These are phyloP conservation scores for Aspergillus terreus DNA, from an alignment of 2,329 filamentous ascomycete genomes.

Conservation along the genomic window DNA sequence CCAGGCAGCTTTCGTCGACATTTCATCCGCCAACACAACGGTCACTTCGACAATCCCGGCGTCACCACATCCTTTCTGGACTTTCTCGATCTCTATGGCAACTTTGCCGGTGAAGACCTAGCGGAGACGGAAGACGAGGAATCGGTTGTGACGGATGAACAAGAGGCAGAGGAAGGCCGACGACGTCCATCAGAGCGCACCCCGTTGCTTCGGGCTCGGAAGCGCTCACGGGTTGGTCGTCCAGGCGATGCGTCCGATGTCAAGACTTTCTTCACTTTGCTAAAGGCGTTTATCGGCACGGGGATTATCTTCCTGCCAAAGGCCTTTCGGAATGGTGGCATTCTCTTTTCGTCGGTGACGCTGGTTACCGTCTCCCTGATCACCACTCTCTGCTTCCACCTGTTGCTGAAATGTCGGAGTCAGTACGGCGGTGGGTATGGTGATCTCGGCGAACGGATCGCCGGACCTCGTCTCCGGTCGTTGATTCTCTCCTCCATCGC, in stretches of 20 bases:
- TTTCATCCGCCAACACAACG: conserved; percentile 42
- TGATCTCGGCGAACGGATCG: conserved; percentile 65
- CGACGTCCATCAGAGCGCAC: conserved; percentile 46
- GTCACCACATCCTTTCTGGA: conserved; percentile 57
- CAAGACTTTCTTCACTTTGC: conserved; percentile 73
- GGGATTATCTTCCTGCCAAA: conserved; percentile 81
- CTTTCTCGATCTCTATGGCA: conserved; percentile 71
- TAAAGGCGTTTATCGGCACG: conserved; percentile 76
- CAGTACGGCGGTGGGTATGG: conserved; percentile 68
- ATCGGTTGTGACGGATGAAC: conserved; percentile 40
- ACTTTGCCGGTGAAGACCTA: conserved; percentile 70
- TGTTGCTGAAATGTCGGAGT: conserved; percentile 64
- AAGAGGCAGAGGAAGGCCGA: conserved; percentile 46
- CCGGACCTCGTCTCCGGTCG: conserved; percentile 59
- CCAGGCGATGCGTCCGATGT: conserved; percentile 63
- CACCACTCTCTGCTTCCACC: conserved; percentile 68
- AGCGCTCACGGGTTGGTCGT: conserved; percentile 44
- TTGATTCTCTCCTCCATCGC: conserved; percentile 68
- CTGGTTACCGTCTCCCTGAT: conserved; percentile 63
- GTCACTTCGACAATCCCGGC: conserved; percentile 10
- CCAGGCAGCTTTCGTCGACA: conserved; percentile 55
- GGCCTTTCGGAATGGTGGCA: conserved; percentile 73
- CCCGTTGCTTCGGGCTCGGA: conserved; percentile 57
- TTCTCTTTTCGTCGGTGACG: conserved; percentile 69
- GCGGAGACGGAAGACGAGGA: conserved; percentile 57